A percentile compares a stretch with the other conserved stretches of the same genome.
Conservation (phyloP, 805 yeast species). For the Brettanomyces custersianus region DNA sequence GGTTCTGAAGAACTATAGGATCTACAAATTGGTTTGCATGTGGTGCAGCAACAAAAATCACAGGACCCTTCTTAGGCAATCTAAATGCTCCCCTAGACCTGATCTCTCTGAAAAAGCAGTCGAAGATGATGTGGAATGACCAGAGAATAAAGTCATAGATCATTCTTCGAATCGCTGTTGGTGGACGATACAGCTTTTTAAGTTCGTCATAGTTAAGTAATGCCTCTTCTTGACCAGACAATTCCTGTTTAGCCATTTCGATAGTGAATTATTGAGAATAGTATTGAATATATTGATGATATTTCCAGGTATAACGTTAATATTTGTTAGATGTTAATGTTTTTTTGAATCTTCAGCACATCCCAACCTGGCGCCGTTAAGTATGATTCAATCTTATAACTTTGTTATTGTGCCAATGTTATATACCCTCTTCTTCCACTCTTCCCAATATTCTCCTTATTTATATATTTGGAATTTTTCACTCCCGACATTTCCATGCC, state of each 20-base stretch:
- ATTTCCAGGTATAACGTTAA: too few relatives aligned
- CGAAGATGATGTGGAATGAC: conserved; percentile 35
- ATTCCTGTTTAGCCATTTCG: background rate
- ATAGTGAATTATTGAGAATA: too few relatives aligned
- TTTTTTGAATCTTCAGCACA: too few relatives aligned
- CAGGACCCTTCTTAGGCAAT: conserved; percentile 52
- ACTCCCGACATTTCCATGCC: too few relatives aligned
- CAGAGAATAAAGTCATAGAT: conserved; percentile 46
- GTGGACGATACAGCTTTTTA: conserved; percentile 25
- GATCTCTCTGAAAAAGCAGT: conserved; percentile 67
- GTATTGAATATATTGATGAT: too few relatives aligned
- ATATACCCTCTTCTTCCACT: too few relatives aligned
- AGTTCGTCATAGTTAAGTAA: conserved; percentile 7
- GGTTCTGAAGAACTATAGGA: conserved; percentile 69
- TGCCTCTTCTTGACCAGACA: conserved; percentile 6
- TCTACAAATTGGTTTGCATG: conserved; percentile 85
- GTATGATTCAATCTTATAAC: too few relatives aligned
- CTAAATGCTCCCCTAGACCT: conserved; percentile 63
- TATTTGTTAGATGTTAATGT: too few relatives aligned
- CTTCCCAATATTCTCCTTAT: too few relatives aligned
- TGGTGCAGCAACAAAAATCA: conserved; percentile 75
- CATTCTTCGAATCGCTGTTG: conserved; percentile 28
- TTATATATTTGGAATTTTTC: too few relatives aligned
- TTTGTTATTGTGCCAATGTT: too few relatives aligned
- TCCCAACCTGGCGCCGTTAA: too few relatives aligned